Evolutionary conservation across 1,284 basidiomycete species (phyloP).

Genomic region (Xanthoconium separans): DNA sequence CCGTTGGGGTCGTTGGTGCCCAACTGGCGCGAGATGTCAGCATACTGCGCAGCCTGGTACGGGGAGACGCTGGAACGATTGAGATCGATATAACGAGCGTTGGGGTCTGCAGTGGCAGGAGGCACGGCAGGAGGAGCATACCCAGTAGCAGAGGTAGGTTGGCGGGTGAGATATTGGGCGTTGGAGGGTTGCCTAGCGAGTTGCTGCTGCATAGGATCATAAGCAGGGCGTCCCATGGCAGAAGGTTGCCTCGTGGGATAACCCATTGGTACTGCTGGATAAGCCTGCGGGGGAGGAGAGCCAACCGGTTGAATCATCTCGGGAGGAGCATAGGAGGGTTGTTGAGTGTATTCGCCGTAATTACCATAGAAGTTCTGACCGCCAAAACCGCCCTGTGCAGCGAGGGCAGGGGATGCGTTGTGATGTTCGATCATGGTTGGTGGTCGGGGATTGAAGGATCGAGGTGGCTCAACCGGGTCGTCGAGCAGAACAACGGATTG

Average conservation of each 20-base stretch:
- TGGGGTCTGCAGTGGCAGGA: slow-evolving; percentile 11
- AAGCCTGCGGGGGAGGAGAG: slow-evolving; percentile 17
- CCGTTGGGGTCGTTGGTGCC: slow-evolving; percentile 43
- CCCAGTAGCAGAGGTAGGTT: slow-evolving; percentile 15
- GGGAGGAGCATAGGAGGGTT: slow-evolving; percentile 29
- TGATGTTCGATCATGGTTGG: slow-evolving; percentile 59
- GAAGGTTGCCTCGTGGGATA: slow-evolving; percentile 24
- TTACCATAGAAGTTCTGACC: slow-evolving; percentile 30
- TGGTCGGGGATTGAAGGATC: slow-evolving; percentile 44
- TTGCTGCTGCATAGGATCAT: slow-evolving; percentile 27
- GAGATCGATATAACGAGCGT: slow-evolving; percentile 58
- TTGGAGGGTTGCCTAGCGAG: slow-evolving; percentile 29
- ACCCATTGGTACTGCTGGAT: slow-evolving; percentile 17
- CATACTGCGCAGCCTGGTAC: slow-evolving; percentile 70
- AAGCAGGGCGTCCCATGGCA: slow-evolving; percentile 13
- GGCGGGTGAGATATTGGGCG: slow-evolving; percentile 24
- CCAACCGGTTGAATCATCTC: slow-evolving; percentile 15
- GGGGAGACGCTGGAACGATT: slow-evolving; percentile 67
- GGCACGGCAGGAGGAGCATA: slow-evolving; percentile 16
- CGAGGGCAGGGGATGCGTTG: slow-evolving; percentile 26
- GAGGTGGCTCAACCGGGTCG: slow-evolving; percentile 38
- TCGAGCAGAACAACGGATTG: slow-evolving; percentile 59
- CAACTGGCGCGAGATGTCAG: slow-evolving; percentile 60
- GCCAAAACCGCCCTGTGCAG: slow-evolving; percentile 19
- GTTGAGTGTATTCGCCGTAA: slow-evolving; percentile 39